These are phyloP conservation scores for Aspergillus panamensis DNA, from an alignment of 495 filamentous ascomycete species.

Conservation along the genomic window DNA sequence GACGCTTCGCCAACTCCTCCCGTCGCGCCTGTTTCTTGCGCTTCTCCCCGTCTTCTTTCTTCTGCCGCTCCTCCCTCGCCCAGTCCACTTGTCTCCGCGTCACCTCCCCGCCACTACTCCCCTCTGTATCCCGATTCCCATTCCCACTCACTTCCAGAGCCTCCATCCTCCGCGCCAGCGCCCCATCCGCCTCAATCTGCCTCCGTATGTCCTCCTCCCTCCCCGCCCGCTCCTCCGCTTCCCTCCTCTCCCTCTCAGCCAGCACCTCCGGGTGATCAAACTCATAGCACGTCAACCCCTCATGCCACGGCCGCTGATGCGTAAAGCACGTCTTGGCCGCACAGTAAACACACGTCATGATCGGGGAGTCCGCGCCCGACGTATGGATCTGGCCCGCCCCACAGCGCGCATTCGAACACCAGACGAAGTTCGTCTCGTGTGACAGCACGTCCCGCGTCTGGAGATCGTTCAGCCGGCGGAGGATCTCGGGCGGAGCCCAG, in stretches of 20 bases:
- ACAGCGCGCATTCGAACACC: conserved; percentile 9
- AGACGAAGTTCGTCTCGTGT: conserved; percentile 1
- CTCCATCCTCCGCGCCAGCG: not conserved
- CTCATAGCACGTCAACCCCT: conserved; percentile 6
- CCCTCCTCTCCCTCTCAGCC: not conserved
- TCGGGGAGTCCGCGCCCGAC: conserved; percentile 4
- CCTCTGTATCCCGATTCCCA: too few relatives aligned
- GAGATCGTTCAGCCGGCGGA: not conserved
- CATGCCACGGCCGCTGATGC: conserved; percentile 10
- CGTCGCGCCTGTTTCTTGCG: not conserved
- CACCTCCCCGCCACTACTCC: not conserved
- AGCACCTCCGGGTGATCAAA: conserved; percentile 2
- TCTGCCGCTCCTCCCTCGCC: not conserved
- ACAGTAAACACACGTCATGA: conserved; percentile 7
- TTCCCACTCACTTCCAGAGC: not conserved
- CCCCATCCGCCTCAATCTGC: conserved; percentile 5
- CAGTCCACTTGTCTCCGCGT: not conserved
- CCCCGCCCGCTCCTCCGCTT: not conserved
- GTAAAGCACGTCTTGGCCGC: conserved; percentile 4
- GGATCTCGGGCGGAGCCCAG: not conserved
- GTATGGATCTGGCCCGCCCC: conserved; percentile 4
- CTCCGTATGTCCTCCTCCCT: not conserved
- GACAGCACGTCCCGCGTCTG: not conserved
- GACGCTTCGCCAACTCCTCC: not conserved
- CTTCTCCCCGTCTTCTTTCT: not conserved